phyloP scores from a whole-genome alignment of 129 eudicot genomes.

The Flaveria robusta region DNA sequence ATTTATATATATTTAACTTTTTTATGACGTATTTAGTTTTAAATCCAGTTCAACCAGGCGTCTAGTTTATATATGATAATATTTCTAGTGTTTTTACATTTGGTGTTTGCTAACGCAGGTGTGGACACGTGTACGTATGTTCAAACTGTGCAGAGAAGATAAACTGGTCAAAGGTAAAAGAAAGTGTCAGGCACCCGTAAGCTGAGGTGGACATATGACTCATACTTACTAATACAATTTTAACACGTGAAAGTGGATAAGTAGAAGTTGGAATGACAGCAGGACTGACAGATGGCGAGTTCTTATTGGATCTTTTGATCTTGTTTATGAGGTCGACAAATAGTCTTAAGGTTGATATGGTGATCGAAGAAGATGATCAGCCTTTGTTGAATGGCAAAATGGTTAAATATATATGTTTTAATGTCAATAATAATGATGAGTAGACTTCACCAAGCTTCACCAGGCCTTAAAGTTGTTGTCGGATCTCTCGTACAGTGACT shows the following conservation, averaged over 20 bases:
- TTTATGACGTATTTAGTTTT: too few species aligned
- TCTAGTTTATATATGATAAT: not conserved
- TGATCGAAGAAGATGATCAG: not conserved
- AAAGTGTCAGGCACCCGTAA: slow-evolving; percentile 72
- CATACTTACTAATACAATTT: slow-evolving; percentile 41
- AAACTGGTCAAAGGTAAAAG: slow-evolving; percentile 53
- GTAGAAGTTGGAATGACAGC: slow-evolving; percentile 27
- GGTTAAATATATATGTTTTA: not conserved
- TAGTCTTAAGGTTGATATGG: not conserved
- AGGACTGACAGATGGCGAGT: slow-evolving; percentile 25
- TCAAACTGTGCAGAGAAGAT: slow-evolving; percentile 60
- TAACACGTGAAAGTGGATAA: slow-evolving; percentile 19
- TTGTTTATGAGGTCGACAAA: slow-evolving; percentile 1
- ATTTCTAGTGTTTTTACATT: not conserved
- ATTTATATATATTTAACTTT: too few species aligned
- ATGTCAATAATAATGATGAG: slow-evolving; percentile 20
- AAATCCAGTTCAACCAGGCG: too few species aligned
- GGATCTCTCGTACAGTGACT: not conserved
- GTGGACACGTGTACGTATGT: slow-evolving; percentile 83
- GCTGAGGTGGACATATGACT: slow-evolving; percentile 56
- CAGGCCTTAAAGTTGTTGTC: not conserved
- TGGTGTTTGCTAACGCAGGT: slow-evolving; percentile 38
- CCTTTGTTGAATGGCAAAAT: slow-evolving; percentile 25
- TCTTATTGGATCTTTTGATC: not conserved
- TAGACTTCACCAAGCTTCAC: slow-evolving; percentile 9